Conservation (phyloP, 139 green algal species). For the Chlamydomonas asymmetrica region DNA sequence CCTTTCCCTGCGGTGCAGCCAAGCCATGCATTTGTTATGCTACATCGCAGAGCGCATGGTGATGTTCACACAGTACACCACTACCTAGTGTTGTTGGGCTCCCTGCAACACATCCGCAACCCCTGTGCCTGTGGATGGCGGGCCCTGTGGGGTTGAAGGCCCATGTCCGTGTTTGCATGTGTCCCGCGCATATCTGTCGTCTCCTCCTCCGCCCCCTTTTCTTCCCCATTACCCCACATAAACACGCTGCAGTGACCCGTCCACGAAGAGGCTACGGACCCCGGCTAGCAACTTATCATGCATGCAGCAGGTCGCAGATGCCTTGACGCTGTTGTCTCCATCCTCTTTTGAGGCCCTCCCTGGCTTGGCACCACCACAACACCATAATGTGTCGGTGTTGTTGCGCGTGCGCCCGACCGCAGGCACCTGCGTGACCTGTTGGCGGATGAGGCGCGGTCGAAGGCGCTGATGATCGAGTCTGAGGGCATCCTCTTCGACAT, state of each 20-base stretch:
- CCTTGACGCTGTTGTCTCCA: background rate
- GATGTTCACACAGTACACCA: no score
- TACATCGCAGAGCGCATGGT: no score
- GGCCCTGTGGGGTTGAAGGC: no score
- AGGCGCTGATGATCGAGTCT: constrained; percentile 80
- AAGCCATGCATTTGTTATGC: no score
- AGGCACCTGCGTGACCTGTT: constrained; percentile 90
- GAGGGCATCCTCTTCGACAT: constrained; percentile 91
- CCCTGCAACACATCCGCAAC: no score
- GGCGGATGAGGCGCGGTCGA: constrained; percentile 71
- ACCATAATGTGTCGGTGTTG: background rate
- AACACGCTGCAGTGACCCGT: background rate
- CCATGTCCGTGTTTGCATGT: no score
- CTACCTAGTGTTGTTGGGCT: no score
- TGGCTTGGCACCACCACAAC: background rate
- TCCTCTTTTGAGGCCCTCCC: background rate
- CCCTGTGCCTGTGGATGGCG: no score
- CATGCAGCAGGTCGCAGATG: background rate
- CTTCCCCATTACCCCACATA: no score
- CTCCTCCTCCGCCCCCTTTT: no score
- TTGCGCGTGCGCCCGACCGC: background rate
- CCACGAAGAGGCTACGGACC: background rate
- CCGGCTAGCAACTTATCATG: background rate
- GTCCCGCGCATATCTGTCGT: no score
- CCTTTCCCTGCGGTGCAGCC: no score